These are phyloP conservation scores for Mycena metata DNA, from an alignment of 768 basidiomycete species.

Conservation along the genomic window DNA sequence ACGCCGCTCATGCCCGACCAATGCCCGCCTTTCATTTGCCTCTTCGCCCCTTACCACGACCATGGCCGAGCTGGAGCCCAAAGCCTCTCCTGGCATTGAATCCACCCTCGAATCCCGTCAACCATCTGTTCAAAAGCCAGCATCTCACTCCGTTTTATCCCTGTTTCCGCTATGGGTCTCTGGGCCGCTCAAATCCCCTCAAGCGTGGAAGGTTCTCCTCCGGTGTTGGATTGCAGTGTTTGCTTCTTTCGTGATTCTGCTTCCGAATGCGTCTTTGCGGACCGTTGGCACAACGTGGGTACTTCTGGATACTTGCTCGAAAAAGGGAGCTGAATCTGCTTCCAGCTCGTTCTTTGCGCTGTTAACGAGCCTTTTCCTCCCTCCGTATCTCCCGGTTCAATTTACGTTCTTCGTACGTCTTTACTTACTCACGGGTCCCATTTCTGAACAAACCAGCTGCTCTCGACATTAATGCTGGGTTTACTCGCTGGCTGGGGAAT, in stretches of 20 bases:
- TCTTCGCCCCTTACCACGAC: no score
- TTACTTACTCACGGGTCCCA: neutral
- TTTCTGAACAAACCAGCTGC: slow-evolving; percentile 40
- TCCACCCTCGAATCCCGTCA: no score
- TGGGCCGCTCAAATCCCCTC: slow-evolving; percentile 50
- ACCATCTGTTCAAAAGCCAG: no score
- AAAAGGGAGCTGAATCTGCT: no score
- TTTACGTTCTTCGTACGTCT: slow-evolving; percentile 62
- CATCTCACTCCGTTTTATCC: neutral
- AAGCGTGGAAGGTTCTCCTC: slow-evolving; percentile 53
- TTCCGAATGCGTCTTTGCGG: slow-evolving; percentile 54
- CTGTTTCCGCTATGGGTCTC: slow-evolving; percentile 55
- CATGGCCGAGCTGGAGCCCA: no score
- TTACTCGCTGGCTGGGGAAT: slow-evolving; percentile 67
- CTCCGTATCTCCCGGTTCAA: slow-evolving; percentile 63
- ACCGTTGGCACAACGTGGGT: slow-evolving; percentile 58
- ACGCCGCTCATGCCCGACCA: no score
- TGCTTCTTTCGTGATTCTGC: slow-evolving; percentile 54
- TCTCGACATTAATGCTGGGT: slow-evolving; percentile 62
- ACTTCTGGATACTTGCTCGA: no score
- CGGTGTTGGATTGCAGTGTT: slow-evolving; percentile 59
- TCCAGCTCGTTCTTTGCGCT: slow-evolving; percentile 61
- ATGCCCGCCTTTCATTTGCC: no score
- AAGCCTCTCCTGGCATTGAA: no score
- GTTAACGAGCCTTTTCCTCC: slow-evolving; percentile 58